phyloP scores from a whole-genome alignment of 75 land plant genomes.

The Adiantum capillusveneris region DNA sequence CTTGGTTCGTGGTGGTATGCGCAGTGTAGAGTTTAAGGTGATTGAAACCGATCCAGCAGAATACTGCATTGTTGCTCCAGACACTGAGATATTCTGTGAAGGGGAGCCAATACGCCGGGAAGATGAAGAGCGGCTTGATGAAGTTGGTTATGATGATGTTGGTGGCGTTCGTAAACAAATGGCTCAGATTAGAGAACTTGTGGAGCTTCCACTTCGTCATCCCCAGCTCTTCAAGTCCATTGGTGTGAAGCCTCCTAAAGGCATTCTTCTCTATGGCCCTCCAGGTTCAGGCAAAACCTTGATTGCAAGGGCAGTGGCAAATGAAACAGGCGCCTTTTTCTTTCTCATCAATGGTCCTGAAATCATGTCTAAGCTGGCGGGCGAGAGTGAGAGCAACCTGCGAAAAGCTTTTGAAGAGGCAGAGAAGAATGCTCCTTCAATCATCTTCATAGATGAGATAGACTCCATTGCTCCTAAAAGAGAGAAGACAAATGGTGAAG shows the following conservation, averaged over 20 bases:
- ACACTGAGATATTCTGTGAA: conserved; percentile 39
- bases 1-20: conserved; percentile 35
- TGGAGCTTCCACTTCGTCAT: conserved; percentile 27
- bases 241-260: conserved; percentile 27
- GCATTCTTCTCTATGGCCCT: conserved; percentile 28
- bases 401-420: conserved; percentile 33
- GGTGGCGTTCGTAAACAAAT: conserved; percentile 36
- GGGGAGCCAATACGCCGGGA: conserved; percentile 32
- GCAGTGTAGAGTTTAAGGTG: conserved; percentile 37
- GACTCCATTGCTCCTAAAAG: conserved; percentile 33
- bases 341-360: conserved; percentile 35
- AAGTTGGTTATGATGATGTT: conserved; percentile 40
- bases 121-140: conserved; percentile 32
- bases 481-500: conserved; percentile 30
- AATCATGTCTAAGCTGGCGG: conserved; percentile 32
- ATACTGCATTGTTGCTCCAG: conserved; percentile 36
- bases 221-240: conserved; percentile 30
- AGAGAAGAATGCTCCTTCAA: no score
- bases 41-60: conserved; percentile 36
- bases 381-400: conserved; percentile 32
- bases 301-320: conserved; percentile 26
- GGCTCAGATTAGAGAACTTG: conserved; percentile 32
- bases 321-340: conserved; percentile 28
- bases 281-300: conserved; percentile 28
- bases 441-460: conserved; percentile 31